Conservation (phyloP, 352 stramenopile genomes). For the Phytophthora sojae region DNA sequence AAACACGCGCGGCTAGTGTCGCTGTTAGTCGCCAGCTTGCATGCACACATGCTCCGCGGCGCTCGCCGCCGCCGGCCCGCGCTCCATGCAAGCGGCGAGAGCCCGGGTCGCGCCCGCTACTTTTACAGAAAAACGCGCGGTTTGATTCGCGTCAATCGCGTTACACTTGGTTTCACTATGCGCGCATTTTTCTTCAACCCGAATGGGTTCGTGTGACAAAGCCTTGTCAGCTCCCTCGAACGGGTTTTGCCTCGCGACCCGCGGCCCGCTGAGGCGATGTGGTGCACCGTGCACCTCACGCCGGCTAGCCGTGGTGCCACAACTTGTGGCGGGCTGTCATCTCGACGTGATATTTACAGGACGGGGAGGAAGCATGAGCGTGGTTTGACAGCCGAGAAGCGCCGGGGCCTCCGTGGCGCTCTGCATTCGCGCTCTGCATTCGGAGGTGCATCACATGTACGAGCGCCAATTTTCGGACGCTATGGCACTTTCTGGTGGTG, state of each 20-base stretch:
- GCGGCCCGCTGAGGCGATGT: neutral
- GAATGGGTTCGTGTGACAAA: slow-evolving; percentile 37
- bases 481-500: no score
- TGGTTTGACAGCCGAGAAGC: no score
- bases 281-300: neutral
- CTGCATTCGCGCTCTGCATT: no score
- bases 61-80: neutral
- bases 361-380: no score
- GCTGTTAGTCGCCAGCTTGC: slow-evolving; percentile 11
- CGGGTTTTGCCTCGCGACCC: slow-evolving; percentile 11
- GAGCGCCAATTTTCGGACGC: no score
- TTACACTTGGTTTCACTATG: slow-evolving; percentile 14
- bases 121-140: slow-evolving; percentile 19
- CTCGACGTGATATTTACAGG: neutral
- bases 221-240: slow-evolving; percentile 37
- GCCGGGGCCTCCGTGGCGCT: no score
- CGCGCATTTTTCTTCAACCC: slow-evolving; percentile 39
- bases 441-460: no score
- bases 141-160: slow-evolving; percentile 10
- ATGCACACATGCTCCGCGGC: slow-evolving; percentile 10
- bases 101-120: neutral
- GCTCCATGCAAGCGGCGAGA: neutral
- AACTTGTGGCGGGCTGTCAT: neutral
- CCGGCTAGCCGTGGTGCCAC: no score
- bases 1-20: slow-evolving; percentile 12